A percentile compares a stretch with the other conserved stretches of the same genome.
Evolutionary conservation across 208 protist species (phyloP).

Genomic region (Leishmania guyanensis): DNA sequence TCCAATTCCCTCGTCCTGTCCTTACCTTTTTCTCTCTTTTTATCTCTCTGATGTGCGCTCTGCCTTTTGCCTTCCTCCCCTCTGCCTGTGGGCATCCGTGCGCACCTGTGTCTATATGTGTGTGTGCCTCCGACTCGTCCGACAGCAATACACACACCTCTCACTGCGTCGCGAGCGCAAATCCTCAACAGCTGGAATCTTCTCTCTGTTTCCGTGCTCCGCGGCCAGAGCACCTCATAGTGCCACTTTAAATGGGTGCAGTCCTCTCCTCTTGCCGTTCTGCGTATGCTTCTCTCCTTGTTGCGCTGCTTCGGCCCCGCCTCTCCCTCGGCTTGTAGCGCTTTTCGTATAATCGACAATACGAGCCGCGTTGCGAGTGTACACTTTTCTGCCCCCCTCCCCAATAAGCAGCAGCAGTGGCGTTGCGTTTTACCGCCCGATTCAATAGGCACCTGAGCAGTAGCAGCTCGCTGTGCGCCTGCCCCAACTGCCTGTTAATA

Average conservation of each 20-base stretch:
- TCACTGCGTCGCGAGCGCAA: background rate
- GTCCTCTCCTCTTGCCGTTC: background rate
- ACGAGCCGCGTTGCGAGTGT: background rate
- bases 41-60: background rate
- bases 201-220: background rate
- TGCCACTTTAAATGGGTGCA: background rate
- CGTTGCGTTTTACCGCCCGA: background rate
- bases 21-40: slow-evolving; percentile 3
- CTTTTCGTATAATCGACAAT: background rate
- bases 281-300: background rate
- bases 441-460: background rate
- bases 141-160: background rate
- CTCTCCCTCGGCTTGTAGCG: background rate
- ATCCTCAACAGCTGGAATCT: background rate
- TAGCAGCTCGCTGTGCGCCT: background rate
- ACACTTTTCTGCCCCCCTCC: background rate
- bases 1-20: background rate
- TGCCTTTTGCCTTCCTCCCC: slow-evolving; percentile 9
- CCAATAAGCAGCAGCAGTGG: background rate
- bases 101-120: background rate
- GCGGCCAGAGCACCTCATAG: background rate
- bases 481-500: background rate
- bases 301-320: background rate
- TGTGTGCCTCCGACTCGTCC: background rate
- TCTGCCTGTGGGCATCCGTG: background rate